These are phyloP conservation scores for Phenoliferia sp. DNA, from an alignment of 1,284 basidiomycete genomes.

Conservation along the genomic window DNA sequence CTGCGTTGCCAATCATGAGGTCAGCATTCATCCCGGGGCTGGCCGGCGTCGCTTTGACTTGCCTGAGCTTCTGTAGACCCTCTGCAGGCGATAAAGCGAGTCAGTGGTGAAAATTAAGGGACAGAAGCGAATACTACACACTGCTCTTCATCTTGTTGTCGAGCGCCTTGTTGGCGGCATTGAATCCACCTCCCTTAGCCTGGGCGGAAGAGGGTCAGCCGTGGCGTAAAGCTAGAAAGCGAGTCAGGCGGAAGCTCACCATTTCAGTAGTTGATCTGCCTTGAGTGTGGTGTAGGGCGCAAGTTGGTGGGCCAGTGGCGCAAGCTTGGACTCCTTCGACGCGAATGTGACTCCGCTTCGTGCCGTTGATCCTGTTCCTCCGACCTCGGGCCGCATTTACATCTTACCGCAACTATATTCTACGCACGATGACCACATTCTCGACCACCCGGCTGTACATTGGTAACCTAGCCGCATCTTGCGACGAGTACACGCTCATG, in stretches of 20 bases:
- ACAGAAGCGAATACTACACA: conserved; percentile 43
- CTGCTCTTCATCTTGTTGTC: conserved; percentile 96
- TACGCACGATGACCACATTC: not conserved
- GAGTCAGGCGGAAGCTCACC: not conserved
- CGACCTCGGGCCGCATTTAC: not conserved
- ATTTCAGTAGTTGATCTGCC: too few species aligned
- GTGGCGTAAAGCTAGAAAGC: not conserved
- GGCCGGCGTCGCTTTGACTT: not conserved
- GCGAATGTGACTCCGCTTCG: too few species aligned
- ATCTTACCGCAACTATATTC: not conserved
- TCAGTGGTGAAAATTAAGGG: not conserved
- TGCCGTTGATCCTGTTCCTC: not conserved
- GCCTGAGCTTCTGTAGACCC: conserved; percentile 74
- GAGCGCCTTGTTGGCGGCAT: conserved; percentile 58
- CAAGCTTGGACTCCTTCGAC: too few species aligned
- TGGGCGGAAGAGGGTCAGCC: not conserved
- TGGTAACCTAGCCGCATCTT: conserved; percentile 78
- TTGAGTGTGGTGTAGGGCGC: too few species aligned
- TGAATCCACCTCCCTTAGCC: not conserved
- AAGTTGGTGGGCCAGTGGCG: too few species aligned
- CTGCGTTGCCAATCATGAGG: not conserved
- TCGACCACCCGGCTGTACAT: conserved; percentile 63
- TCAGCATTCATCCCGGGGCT: conserved; percentile 1
- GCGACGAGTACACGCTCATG: conserved; percentile 85
- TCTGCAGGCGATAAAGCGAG: conserved; percentile 14